Evolutionary conservation across 495 filamentous ascomycete species (phyloP), one percentile per base, ranked within the genome.

Genomic region (Podospora conica): DNA sequence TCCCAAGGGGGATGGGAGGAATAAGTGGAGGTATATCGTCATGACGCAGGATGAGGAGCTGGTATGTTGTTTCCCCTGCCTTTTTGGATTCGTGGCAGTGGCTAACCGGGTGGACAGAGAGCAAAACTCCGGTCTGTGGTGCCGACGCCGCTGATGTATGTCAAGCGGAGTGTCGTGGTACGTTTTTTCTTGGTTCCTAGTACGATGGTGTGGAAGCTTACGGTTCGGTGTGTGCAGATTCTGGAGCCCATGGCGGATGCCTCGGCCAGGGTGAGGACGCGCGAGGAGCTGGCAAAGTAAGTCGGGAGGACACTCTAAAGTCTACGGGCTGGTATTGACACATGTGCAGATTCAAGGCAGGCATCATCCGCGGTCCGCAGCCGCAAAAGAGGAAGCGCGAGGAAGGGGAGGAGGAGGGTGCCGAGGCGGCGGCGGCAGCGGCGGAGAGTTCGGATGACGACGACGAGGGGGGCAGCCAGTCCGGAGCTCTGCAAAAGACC

Each of bases 11-110:
- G 85, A 79, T 65, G 81, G 81, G 22, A 84, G 85, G 70, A 99
- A 99, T 74, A 96, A 93, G 73, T 88, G 97, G 73, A 84, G 93
- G 59, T 98, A 97, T 76, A 88, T 93, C 22, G 88, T 97, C 23
- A 93, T 93, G 8, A 91, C 85, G 23, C 91, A 92, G 73, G 85
- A 88, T 64, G 75, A 81, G 10, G 31, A 48, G 20, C 25, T 76
- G 70, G 73, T 75, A 69, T 53, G 68, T 70, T 48, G 1, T 7
- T 22, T 15, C 22, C 15, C 1, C 3, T 22, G 21, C 3, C 10
- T 11, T 55, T n/a, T 23, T 15, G 23, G 12, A 24, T n/a, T 8
- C 9, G n/a, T 31, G 21, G 21, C 20, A 7, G 9, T 67, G 59
- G 59, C 57, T 57, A 27, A 59, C 28, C 9, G 11, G 18, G 23